phyloP scores from a whole-genome alignment of 176 grass and related monocot genomes.

The Eragrostis curvula region DNA sequence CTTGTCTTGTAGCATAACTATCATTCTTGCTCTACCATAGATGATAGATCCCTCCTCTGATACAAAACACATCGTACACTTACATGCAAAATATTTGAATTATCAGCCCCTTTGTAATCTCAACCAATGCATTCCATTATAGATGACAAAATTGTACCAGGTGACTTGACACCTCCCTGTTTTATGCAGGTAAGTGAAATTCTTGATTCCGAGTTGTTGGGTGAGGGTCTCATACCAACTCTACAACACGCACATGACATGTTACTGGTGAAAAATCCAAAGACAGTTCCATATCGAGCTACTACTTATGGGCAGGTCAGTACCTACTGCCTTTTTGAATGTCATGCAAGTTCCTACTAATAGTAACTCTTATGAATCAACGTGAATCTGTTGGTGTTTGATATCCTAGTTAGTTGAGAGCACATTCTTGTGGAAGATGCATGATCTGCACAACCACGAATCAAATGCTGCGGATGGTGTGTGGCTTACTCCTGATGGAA shows the following conservation, averaged over 20 bases:
- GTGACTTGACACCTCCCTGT: not conserved
- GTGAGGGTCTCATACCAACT: constrained; percentile 96
- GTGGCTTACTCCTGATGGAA: constrained; percentile 58
- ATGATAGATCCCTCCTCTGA: not conserved
- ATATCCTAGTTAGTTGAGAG: constrained; percentile 81
- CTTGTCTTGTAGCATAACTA: not conserved
- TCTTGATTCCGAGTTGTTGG: constrained; percentile 90
- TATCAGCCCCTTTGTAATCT: not conserved
- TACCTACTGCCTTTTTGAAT: not conserved
- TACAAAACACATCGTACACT: not conserved
- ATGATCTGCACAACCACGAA: constrained; percentile 87
- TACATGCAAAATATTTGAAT: not conserved
- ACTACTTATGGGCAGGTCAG: constrained; percentile 78
- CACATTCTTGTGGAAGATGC: constrained; percentile 76
- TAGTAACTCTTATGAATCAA: not conserved
- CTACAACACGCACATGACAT: constrained; percentile 91
- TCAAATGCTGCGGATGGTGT: constrained; percentile 70
- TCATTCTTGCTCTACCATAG: not conserved
- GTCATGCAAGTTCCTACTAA: not conserved
- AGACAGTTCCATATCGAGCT: constrained; percentile 77
- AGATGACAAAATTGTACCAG: not conserved
- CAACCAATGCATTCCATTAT: not conserved
- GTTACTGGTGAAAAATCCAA: constrained; percentile 70
- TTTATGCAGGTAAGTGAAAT: constrained; percentile 89
- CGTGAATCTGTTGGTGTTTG: constrained; percentile 32